Evolutionary conservation across 2,329 filamentous ascomycete species (phyloP).

Genomic region (Fusarium sp.): DNA sequence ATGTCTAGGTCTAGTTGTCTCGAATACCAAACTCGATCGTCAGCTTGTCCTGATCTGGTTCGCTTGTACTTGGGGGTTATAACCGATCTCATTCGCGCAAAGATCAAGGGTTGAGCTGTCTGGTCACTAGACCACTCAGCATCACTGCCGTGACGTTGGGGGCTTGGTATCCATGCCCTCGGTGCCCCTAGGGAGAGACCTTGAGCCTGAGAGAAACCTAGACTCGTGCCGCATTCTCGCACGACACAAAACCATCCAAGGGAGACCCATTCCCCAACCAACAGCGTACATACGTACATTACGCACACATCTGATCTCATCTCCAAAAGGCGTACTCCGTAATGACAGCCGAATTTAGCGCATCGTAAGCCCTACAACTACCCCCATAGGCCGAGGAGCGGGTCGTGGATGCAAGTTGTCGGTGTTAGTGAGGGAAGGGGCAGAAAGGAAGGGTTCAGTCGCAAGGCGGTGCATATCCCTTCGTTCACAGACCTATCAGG

Average conservation of each 20-base stretch:
- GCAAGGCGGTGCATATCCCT: background rate
- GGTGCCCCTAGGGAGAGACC: constrained; percentile 23
- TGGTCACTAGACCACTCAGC: background rate
- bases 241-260: constrained; percentile 7
- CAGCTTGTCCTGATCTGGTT: background rate
- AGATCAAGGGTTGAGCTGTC: background rate
- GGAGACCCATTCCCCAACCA: constrained; percentile 11
- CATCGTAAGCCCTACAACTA: background rate
- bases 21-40: constrained; percentile 16
- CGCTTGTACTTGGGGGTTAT: background rate
- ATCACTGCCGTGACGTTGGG: constrained; percentile 15
- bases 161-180: constrained; percentile 23
- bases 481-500: background rate
- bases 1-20: constrained; percentile 17
- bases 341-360: constrained; percentile 3
- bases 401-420: background rate
- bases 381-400: constrained; percentile 5
- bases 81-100: background rate
- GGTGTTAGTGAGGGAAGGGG: background rate
- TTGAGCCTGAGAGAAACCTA: constrained; percentile 14
- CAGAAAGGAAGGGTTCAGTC: background rate
- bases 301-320: background rate
- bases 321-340: background rate
- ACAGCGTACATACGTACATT: background rate
- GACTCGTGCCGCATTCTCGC: constrained; percentile 20